Percentiles rank a stretch among this genome's conserved stretches.
phyloP scores from a whole-genome alignment of 2,329 filamentous ascomycete genomes.

The Fusarium falciforme region DNA sequence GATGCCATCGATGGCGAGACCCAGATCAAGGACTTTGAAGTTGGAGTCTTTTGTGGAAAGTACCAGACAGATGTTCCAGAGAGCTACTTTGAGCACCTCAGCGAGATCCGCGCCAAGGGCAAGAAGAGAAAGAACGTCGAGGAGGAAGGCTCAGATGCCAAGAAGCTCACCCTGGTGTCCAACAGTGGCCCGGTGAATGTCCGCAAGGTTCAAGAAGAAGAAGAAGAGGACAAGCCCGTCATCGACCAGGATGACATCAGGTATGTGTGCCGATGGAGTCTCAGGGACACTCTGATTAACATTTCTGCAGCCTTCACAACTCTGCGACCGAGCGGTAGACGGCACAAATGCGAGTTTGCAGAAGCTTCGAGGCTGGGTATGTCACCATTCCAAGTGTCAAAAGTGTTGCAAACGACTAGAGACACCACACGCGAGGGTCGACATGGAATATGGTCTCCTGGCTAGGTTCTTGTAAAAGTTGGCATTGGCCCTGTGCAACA shows the following conservation, averaged over 20 bases:
- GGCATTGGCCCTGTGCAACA: background rate
- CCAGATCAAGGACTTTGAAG: slow-evolving; percentile 76
- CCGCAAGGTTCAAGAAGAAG: background rate
- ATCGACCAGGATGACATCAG: slow-evolving; percentile 22
- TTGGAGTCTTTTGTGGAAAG: slow-evolving; percentile 90
- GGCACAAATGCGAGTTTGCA: background rate
- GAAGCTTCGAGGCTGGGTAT: background rate
- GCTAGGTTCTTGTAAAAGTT: background rate
- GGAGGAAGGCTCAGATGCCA: slow-evolving; percentile 34
- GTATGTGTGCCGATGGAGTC: background rate
- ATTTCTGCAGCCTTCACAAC: slow-evolving; percentile 21
- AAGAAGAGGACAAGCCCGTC: background rate
- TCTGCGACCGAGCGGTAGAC: slow-evolving; percentile 12
- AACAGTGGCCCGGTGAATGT: slow-evolving; percentile 16
- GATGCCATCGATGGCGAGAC: slow-evolving; percentile 72
- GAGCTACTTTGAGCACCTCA: slow-evolving; percentile 85
- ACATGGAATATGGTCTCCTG: background rate
- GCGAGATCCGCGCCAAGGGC: slow-evolving; percentile 75
- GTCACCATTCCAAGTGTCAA: background rate
- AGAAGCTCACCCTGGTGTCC: slow-evolving; percentile 24
- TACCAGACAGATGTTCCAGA: slow-evolving; percentile 85
- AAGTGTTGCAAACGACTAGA: background rate
- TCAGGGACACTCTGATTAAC: background rate
- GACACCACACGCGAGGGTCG: background rate
- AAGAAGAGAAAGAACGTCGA: slow-evolving; percentile 48